Conservation (phyloP, 2,329 filamentous ascomycete species). For the Lojkania enalia region DNA sequence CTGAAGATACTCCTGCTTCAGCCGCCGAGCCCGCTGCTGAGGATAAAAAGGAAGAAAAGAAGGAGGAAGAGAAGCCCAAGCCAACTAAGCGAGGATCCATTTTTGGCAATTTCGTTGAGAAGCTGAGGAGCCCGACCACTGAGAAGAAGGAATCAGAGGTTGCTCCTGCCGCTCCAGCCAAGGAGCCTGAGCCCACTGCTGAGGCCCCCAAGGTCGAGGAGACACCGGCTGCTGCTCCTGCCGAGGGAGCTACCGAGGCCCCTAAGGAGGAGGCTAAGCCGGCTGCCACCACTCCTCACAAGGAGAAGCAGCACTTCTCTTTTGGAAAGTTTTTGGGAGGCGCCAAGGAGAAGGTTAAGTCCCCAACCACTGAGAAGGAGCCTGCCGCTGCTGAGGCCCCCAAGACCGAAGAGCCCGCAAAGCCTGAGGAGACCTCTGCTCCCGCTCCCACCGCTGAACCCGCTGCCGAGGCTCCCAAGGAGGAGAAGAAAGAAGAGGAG, state of each 20-base stretch:
- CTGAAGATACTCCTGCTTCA: slow-evolving; percentile 43
- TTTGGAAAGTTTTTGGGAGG: slow-evolving; percentile 56
- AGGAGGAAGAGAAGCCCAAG: slow-evolving; percentile 59
- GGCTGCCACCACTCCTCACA: slow-evolving; percentile 47
- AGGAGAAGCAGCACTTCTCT: slow-evolving; percentile 55
- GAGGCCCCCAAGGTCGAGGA: slow-evolving; percentile 43
- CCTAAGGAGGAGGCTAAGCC: slow-evolving; percentile 33
- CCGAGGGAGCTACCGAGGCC: slow-evolving; percentile 29
- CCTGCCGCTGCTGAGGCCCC: slow-evolving; percentile 40
- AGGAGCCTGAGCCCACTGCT: slow-evolving; percentile 50
- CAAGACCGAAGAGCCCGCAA: slow-evolving; percentile 21
- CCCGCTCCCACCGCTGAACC: slow-evolving; percentile 24
- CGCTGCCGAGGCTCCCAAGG: slow-evolving; percentile 48
- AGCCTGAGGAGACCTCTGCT: slow-evolving; percentile 35
- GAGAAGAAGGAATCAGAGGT: slow-evolving; percentile 74
- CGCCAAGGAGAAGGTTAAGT: slow-evolving; percentile 56
- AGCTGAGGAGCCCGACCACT: slow-evolving; percentile 52
- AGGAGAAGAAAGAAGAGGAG: slow-evolving; percentile 43
- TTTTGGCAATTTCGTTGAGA: slow-evolving; percentile 74
- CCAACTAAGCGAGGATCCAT: slow-evolving; percentile 80
- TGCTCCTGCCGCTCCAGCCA: slow-evolving; percentile 52
- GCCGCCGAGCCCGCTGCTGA: slow-evolving; percentile 39
- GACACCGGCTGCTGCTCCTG: slow-evolving; percentile 45
- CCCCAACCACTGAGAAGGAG: slow-evolving; percentile 39
- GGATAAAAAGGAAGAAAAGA: slow-evolving; percentile 55